Base-by-base conservation (phyloP, 257 asterid genomes). In the Eustoma russellianum region DNA sequence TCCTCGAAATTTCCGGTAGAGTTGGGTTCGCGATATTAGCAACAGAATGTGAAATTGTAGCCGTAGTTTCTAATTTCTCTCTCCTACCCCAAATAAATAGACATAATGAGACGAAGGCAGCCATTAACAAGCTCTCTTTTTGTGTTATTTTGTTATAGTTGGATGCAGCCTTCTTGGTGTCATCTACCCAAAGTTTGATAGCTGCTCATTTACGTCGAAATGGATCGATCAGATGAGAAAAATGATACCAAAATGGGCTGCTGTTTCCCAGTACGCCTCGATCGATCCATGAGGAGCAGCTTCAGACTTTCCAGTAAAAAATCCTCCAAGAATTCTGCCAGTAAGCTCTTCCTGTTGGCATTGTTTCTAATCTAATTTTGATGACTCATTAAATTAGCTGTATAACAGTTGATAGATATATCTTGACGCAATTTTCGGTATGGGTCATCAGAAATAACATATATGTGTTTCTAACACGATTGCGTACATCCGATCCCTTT, bases 231-330 rank as follows among this genome's bases (percentile, higher is more conserved):
- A 17, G 15, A 56, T 19, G 57, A 54, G 35, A 53, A 62, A 15
- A 28, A 19, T 6, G 50, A 43, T 13, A n/a, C 33, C 7, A 48
- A 57, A 15, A 5, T 40, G 34, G 66, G 66, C 30, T 69, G 66
- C 45, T 63, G 70, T 64, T 69, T 69, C 41, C 74, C 70, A 3
- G 63, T 34, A 30, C 56, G 47, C 54, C 56, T 63, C 9, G 74
- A 69, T 65, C 74, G 70, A 46, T 69, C 70, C 62, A 48, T 63
- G 63, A 53, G 62, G 63, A 56, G 70, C 66, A 69, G 74, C 66
- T 63, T 63, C 62, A 58, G 53, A 44, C 17, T 34, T 12, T 46
- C 59, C 50, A 19, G 38, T 51, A 67, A 56, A 13, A 41, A 52
- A 8, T 63, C 68, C 43, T 69, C 70, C 15, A 47, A 41, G 33